Evolutionary conservation across 2,329 filamentous ascomycete genomes (phyloP), one percentile per base, ranked within the genome.

Genomic region (Xylaria sp.): DNA sequence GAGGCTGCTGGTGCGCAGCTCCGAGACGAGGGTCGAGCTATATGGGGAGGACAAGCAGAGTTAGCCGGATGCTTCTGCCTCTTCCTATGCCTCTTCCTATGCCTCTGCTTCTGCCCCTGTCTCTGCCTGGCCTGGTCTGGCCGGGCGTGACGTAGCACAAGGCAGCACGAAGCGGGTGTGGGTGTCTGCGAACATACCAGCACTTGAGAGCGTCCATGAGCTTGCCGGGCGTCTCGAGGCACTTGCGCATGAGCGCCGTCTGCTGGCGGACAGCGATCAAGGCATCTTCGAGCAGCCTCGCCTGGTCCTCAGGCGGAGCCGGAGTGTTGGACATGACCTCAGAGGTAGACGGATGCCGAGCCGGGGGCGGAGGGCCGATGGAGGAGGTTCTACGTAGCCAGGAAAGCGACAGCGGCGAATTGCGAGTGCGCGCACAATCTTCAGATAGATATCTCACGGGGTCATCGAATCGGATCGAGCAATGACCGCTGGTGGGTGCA

Each of bases 201-300:
- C 95, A 98, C 85, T 99, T 99, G 78, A 99, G 89, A 77, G 96
- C 96, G 86, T 99, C 96, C 96, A 99, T 99, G 74, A 99, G 90
- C 88, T 99, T 99, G 73, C 96, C 95, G 7, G 96, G 94, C 10
- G 94, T 97, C 81, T 99, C 97, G 70, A 99, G 88, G 78, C 94
- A 98, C 85, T 97, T 95, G 84, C 95, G 94, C 96, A 99, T 99
- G 80, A 97, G 88, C 78, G 91, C 90, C 69, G 95, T 96, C 88
- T 99, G 97, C 84, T 98, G 95, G 84, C 95, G 93, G 83, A 99
- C 97, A 62, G 97, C 95, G 71, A 92, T 90, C 82, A 98, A 86
- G 78, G 97, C 96, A 91, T 99, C 96, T 85, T 99, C 96, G 76
- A 99, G 91, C 85, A 99, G 89, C 78, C 94, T 92, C 78, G 93